phyloP scores from a whole-genome alignment of 805 yeast genomes.

The Pichia deserticola region DNA sequence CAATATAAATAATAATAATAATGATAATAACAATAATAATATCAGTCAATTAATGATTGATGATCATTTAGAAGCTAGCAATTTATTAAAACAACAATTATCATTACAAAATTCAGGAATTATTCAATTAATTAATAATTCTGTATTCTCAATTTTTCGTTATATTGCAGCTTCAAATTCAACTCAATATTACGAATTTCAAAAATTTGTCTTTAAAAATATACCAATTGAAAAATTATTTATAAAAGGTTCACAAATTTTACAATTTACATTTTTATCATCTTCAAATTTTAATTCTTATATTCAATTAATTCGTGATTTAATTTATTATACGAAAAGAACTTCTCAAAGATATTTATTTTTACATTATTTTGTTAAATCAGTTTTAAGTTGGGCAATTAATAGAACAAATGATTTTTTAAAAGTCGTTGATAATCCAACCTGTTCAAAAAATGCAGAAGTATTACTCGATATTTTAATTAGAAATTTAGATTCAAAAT shows the following conservation, averaged over 20 bases:
- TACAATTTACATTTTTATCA: constrained; percentile 37
- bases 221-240: constrained; percentile 30
- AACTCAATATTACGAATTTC: constrained; percentile 32
- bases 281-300: constrained; percentile 30
- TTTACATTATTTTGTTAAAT: constrained; percentile 38
- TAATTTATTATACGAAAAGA: constrained; percentile 32
- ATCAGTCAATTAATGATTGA: constrained; percentile 5
- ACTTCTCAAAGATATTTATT: constrained; percentile 40
- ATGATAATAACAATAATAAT: constrained; percentile 3
- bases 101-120: constrained; percentile 11
- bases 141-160: constrained; percentile 34
- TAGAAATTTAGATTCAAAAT: constrained; percentile 24
- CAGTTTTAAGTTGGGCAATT: constrained; percentile 42
- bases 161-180: constrained; percentile 48
- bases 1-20: no score
- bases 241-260: constrained; percentile 39
- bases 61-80: constrained; percentile 9
- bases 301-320: constrained; percentile 32
- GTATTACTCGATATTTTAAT: constrained; percentile 30
- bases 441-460: constrained; percentile 23
- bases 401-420: constrained; percentile 41
- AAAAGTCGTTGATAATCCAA: constrained; percentile 13
- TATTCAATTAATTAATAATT: constrained; percentile 30
- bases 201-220: constrained; percentile 22
- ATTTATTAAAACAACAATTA: constrained; percentile 3